Evolutionary conservation across 2,329 filamentous ascomycete species (phyloP).

Genomic region (Sclerotinia sclerotiorum): DNA sequence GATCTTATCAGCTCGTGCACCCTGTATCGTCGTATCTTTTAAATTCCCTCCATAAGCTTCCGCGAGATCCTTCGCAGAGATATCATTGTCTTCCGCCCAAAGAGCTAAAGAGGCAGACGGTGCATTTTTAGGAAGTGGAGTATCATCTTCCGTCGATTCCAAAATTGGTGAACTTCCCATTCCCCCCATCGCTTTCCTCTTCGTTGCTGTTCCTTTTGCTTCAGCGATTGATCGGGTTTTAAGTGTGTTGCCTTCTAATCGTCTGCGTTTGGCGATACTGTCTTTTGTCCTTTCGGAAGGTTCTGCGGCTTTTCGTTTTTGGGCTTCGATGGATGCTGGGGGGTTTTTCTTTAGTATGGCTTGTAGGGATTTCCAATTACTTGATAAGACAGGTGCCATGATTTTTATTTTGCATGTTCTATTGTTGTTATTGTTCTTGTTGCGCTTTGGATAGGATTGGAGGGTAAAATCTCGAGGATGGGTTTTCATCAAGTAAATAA

Average conservation of each 20-base stretch:
- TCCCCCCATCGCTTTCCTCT: slow-evolving; percentile 53
- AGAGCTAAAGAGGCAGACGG: slow-evolving; percentile 57
- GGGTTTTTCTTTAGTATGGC: slow-evolving; percentile 52
- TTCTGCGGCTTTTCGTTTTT: slow-evolving; percentile 35
- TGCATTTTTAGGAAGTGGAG: slow-evolving; percentile 35
- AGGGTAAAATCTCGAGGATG: neutral
- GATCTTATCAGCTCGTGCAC: slow-evolving; percentile 51
- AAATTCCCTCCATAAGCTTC: slow-evolving; percentile 60
- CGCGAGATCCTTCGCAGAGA: slow-evolving; percentile 59
- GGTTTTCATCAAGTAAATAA: slow-evolving; percentile 11
- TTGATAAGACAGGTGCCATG: slow-evolving; percentile 50
- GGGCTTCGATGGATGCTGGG: slow-evolving; percentile 34
- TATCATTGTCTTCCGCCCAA: slow-evolving; percentile 61
- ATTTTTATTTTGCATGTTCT: neutral
- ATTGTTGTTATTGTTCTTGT: neutral
- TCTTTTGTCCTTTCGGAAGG: slow-evolving; percentile 38
- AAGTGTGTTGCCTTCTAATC: slow-evolving; percentile 34
- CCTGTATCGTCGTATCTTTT: slow-evolving; percentile 50
- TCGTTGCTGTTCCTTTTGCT: slow-evolving; percentile 16
- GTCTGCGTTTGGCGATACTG: slow-evolving; percentile 40
- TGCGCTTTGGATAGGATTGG: neutral
- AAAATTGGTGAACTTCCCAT: slow-evolving; percentile 51
- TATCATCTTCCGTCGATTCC: slow-evolving; percentile 39
- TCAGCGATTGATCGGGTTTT: slow-evolving; percentile 22
- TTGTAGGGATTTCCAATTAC: slow-evolving; percentile 80